Evolutionary conservation across 768 basidiomycete genomes (phyloP), one percentile per base, ranked within the genome.

Genomic region (Hortiboletus flavorubellus): DNA sequence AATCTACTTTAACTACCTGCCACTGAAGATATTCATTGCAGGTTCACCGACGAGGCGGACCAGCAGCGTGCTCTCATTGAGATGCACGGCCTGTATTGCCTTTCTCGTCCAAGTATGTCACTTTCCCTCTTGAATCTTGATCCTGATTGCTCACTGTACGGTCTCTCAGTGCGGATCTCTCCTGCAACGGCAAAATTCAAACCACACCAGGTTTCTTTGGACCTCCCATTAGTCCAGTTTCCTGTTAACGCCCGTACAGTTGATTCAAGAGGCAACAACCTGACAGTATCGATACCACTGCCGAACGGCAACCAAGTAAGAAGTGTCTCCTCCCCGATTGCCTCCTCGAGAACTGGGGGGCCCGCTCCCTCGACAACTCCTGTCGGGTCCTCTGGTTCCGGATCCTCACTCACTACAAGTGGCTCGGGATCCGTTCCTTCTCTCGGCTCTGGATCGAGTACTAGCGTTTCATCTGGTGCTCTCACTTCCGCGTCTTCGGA

Each of bases 11-110:
- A 29, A 53, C 55, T 40, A 9, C 40, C 14, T 21, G 11, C 46
- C n/a, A 7, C 52, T 60, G 26, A 68, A 50, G 18, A 34, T 23
- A 21, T 51, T 39, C 31, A 16, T 44, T 51, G n/a, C 59, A 91
- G 89, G 58, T 96, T 96, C 70, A 89, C 88, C 5, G 89, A 93
- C 55, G 91, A 94, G 68, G 75, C 81, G 34, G 94, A 97, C 69
- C 91, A 93, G 68, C 87, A 91, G 65, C 86, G 94, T 43, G 93
- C 93, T 3, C 76, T 96, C 54, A 87, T 87, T 53, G 92, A 92
- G 74, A 94, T 92, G 91, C 91, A 91, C 63, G 93, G 92, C 11
- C 76, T 93, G 12, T 93, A 93, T 65, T 93, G 92, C 67, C 79
- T 91, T 47, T 91, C 90, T 37, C 83, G 92, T 55, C 93, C 92